These are phyloP conservation scores for Groenewaldozyma tartarivorans DNA, from an alignment of 805 yeast species.

Conservation along the genomic window DNA sequence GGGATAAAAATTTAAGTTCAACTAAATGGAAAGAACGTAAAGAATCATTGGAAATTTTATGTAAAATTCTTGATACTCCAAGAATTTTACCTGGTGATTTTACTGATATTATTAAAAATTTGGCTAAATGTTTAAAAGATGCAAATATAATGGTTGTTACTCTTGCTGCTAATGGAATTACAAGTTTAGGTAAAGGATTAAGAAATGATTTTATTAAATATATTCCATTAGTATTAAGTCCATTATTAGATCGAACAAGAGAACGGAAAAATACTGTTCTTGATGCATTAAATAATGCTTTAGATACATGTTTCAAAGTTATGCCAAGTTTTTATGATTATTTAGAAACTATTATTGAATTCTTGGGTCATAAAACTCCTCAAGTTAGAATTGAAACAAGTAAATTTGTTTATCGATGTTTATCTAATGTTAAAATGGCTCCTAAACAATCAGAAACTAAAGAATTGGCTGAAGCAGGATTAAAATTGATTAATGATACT, in stretches of 20 bases:
- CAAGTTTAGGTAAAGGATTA: conserved; percentile 56
- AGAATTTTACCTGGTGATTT: conserved; percentile 56
- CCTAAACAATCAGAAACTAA: conserved; percentile 52
- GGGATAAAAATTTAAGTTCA: conserved; percentile 45
- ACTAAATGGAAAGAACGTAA: conserved; percentile 88
- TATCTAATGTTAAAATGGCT: conserved; percentile 37
- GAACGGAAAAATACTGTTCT: conserved; percentile 77
- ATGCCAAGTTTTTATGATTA: conserved; percentile 42
- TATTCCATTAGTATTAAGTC: conserved; percentile 41
- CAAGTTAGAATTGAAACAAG: conserved; percentile 68
- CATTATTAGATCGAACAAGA: conserved; percentile 72
- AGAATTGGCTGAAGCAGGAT: conserved; percentile 42
- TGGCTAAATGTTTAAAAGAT: conserved; percentile 74
- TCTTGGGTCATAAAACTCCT: conserved; percentile 72
- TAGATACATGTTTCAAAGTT: conserved; percentile 51
- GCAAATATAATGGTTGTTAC: conserved; percentile 84
- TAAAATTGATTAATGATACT: conserved; percentile 68
- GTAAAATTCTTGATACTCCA: conserved; percentile 35
- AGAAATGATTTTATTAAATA: conserved; percentile 46
- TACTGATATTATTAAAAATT: conserved; percentile 45
- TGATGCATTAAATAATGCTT: conserved; percentile 56
- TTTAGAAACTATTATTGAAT: conserved; percentile 48
- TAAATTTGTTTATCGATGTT: conserved; percentile 52
- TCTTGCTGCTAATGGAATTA: conserved; percentile 59
- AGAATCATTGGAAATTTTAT: conserved; percentile 62